These are phyloP conservation scores for Exophiala sp. DNA, from an alignment of 2,329 filamentous ascomycete species.

Conservation along the genomic window DNA sequence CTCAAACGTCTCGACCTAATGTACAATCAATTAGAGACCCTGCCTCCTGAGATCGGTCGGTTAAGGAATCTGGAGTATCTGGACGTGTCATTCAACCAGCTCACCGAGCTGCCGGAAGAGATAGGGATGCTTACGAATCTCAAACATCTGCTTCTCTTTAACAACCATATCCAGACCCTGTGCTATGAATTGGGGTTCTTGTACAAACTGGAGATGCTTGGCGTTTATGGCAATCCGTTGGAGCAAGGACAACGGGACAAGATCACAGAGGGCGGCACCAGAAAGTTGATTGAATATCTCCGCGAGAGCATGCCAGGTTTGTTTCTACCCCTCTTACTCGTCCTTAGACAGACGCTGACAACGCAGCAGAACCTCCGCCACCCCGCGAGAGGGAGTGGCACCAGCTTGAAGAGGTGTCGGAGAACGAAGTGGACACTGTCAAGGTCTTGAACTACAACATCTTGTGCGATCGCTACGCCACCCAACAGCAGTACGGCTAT, in stretches of 20 bases:
- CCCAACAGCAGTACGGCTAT: conserved; percentile 78
- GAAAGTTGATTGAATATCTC: conserved; percentile 72
- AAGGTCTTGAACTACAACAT: conserved; percentile 93
- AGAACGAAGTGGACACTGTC: conserved; percentile 60
- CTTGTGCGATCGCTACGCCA: conserved; percentile 88
- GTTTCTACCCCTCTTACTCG: conserved; percentile 35
- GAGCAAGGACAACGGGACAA: conserved; percentile 70
- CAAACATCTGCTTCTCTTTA: conserved; percentile 77
- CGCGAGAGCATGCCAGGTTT: conserved; percentile 79
- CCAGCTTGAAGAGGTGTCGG: conserved; percentile 56
- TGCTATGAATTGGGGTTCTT: conserved; percentile 84
- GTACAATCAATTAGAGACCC: conserved; percentile 75
- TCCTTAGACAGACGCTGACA: conserved; percentile 17
- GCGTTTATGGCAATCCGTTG: conserved; percentile 86
- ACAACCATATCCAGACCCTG: conserved; percentile 72
- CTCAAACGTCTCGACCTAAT: conserved; percentile 88
- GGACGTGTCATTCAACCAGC: conserved; percentile 82
- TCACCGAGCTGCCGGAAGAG: conserved; percentile 76
- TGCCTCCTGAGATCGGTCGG: conserved; percentile 77
- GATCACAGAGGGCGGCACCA: conserved; percentile 81
- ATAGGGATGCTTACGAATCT: conserved; percentile 95
- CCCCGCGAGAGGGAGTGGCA: conserved; percentile 72
- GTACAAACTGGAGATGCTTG: conserved; percentile 79
- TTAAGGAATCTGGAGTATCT: conserved; percentile 75
- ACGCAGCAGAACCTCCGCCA: conserved; percentile 61